These are phyloP conservation scores for Prinsepia uniflora DNA, from an alignment of 306 rosid species.

Conservation along the genomic window DNA sequence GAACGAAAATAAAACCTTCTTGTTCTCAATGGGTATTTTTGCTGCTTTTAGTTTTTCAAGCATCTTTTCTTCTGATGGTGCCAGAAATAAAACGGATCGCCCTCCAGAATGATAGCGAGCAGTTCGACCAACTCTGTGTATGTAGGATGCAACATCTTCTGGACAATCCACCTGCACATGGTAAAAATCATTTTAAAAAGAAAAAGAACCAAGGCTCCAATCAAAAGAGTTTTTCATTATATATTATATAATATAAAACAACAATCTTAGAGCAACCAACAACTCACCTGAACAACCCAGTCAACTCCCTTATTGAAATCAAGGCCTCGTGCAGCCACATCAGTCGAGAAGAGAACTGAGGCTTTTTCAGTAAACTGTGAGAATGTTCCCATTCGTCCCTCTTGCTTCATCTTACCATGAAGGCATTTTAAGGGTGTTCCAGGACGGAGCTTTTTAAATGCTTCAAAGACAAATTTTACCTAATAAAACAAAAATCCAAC, in stretches of 20 bases:
- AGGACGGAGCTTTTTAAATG: conserved; percentile 87
- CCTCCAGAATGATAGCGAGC: conserved; percentile 81
- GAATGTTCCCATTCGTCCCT: conserved; percentile 69
- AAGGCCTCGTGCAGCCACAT: conserved; percentile 92
- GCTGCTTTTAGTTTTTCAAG: conserved; percentile 64
- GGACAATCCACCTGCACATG: conserved; percentile 81
- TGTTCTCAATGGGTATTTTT: conserved; percentile 61
- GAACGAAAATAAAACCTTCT: conserved; percentile 44
- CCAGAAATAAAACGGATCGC: conserved; percentile 68
- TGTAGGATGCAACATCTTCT: conserved; percentile 76
- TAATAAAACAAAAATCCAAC: conserved; percentile 47
- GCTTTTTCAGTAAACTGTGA: conserved; percentile 69
- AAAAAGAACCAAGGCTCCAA: conserved; percentile 7
- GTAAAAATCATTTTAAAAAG: not conserved
- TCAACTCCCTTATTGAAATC: conserved; percentile 90
- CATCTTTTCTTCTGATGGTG: conserved; percentile 79
- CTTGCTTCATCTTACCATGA: conserved; percentile 90
- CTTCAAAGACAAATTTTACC: conserved; percentile 80
- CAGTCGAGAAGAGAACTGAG: conserved; percentile 83
- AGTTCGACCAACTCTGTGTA: conserved; percentile 97
- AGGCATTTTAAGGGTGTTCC: conserved; percentile 86
- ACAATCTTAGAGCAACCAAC: conserved; percentile 6
- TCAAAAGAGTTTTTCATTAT: not conserved
- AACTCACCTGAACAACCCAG: conserved; percentile 94
- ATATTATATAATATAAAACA: not conserved